These are phyloP conservation scores for Carex myosuroides DNA, from an alignment of 176 grass and related monocot species.

Conservation along the genomic window DNA sequence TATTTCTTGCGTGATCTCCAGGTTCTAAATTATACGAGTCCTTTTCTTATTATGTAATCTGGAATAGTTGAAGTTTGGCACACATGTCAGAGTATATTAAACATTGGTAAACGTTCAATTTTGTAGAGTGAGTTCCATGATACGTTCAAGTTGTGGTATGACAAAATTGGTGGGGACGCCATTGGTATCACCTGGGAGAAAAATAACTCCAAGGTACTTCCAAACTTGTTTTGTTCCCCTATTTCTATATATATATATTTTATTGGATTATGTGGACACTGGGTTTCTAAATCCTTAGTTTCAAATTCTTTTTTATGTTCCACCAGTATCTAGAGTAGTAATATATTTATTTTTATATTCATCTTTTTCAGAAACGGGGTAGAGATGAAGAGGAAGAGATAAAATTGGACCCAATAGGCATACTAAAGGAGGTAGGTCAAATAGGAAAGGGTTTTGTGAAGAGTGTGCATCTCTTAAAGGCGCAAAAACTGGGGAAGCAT, in stretches of 20 bases:
- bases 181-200: slow-evolving; percentile 91
- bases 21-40: slow-evolving; percentile 23
- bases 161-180: slow-evolving; percentile 75
- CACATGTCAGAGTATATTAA: slow-evolving; percentile 8
- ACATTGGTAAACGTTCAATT: slow-evolving; percentile 10
- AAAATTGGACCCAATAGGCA: slow-evolving; percentile 29
- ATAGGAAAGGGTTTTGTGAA: slow-evolving; percentile 81
- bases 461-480: slow-evolving; percentile 78
- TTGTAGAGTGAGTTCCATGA: slow-evolving; percentile 52
- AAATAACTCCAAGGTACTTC: slow-evolving; percentile 49
- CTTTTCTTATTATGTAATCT: neutral
- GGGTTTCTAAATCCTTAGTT: neutral
- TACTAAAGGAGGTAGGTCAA: slow-evolving; percentile 69
- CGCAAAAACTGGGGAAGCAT: slow-evolving; percentile 38
- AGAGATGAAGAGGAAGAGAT: slow-evolving; percentile 52
- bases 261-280: neutral
- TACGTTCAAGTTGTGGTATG: slow-evolving; percentile 80
- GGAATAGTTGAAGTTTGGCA: slow-evolving; percentile 8
- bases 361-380: slow-evolving; percentile 51
- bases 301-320: neutral
- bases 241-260: neutral
- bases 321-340: neutral
- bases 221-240: neutral
- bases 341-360: slow-evolving; percentile 16
- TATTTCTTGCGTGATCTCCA: slow-evolving; percentile 69